These are phyloP conservation scores for Nakaseomyces delphensis DNA, from an alignment of 1,139 yeast genomes.

Conservation along the genomic window DNA sequence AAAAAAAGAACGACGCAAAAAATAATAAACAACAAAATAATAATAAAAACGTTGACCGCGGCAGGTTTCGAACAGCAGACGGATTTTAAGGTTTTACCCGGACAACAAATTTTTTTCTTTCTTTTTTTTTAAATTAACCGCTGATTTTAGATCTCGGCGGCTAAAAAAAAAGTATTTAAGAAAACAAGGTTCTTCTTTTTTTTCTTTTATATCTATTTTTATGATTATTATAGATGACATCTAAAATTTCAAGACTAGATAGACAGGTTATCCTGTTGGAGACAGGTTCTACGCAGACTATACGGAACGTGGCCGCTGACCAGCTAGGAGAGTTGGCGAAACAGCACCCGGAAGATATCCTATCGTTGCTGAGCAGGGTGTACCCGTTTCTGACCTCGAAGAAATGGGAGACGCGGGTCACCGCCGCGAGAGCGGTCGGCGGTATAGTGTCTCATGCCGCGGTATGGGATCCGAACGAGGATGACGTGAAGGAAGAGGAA, in stretches of 20 bases:
- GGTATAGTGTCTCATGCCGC: constrained; percentile 77
- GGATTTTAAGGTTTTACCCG: background rate
- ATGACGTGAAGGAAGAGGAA: constrained; percentile 11
- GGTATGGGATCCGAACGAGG: constrained; percentile 72
- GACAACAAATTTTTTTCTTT: background rate
- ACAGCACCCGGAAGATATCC: constrained; percentile 88
- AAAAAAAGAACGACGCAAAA: too few species aligned
- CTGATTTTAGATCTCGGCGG: background rate
- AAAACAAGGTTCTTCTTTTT: background rate
- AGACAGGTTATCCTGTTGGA: constrained; percentile 73
- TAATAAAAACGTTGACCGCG: too few species aligned
- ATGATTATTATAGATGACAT: constrained; percentile 31
- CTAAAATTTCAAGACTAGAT: constrained; percentile 44
- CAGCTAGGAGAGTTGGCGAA: constrained; percentile 91
- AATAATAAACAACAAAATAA: too few species aligned
- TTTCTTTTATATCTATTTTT: background rate
- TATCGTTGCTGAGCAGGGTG: constrained; percentile 76
- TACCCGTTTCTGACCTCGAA: constrained; percentile 76
- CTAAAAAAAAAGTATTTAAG: background rate
- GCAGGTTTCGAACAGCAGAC: background rate
- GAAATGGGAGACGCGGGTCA: constrained; percentile 93
- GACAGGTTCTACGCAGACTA: constrained; percentile 91
- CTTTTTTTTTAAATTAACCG: background rate
- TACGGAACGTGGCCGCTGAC: constrained; percentile 94
- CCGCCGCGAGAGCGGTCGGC: constrained; percentile 93